Conservation (phyloP, 2,329 filamentous ascomycete genomes). For the Talaromyces rugulosus region DNA sequence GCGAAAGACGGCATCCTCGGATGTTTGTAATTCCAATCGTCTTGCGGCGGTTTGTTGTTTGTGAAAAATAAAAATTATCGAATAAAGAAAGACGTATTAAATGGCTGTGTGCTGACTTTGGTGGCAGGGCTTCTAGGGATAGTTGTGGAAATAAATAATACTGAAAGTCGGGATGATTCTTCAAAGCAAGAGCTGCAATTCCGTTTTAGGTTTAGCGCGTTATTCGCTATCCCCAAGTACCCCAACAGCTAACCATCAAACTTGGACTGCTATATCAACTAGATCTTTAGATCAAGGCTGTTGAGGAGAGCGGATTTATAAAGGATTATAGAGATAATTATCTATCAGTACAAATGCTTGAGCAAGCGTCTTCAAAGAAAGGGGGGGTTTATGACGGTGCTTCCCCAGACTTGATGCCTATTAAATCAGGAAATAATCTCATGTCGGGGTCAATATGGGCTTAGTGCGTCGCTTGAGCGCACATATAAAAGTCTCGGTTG, state of each 20-base stretch:
- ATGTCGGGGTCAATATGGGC: too few species aligned
- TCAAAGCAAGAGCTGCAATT: not conserved
- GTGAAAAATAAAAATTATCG: not conserved
- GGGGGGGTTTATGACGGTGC: too few species aligned
- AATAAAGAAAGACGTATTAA: not conserved
- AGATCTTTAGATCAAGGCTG: too few species aligned
- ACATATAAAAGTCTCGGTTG: too few species aligned
- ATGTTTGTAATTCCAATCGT: not conserved
- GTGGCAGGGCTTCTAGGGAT: not conserved
- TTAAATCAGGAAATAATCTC: too few species aligned
- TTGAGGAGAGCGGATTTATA: too few species aligned
- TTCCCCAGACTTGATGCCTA: too few species aligned
- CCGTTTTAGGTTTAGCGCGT: not conserved
- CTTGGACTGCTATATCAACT: too few species aligned
- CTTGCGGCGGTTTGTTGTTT: not conserved
- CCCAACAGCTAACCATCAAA: not conserved
- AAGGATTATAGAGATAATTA: too few species aligned
- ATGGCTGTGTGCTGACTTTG: not conserved
- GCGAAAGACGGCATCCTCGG: slow-evolving; percentile 7
- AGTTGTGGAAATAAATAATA: not conserved
- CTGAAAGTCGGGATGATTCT: not conserved
- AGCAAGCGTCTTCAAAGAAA: too few species aligned
- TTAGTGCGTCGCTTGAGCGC: too few species aligned
- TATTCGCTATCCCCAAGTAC: not conserved
- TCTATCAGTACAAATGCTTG: too few species aligned